Conservation (phyloP, 1,284 basidiomycete genomes). For the Leccinum cinnamomeum region DNA sequence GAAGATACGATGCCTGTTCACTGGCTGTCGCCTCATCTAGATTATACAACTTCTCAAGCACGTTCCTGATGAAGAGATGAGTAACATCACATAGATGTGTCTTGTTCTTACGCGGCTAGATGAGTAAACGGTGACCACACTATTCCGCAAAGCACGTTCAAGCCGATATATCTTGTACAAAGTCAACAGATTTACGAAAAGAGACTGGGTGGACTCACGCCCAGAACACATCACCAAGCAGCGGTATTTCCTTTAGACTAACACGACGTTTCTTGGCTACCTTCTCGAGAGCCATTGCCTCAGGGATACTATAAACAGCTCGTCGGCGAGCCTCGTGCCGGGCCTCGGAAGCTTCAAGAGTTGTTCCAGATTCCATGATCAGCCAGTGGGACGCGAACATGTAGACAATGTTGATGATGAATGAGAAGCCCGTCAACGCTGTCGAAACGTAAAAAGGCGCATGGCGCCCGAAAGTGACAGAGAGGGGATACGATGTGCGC, state of each 20-base stretch:
- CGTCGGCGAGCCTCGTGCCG: constrained; percentile 50
- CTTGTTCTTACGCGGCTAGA: constrained; percentile 60
- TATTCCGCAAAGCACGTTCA: constrained; percentile 74
- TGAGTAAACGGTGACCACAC: constrained; percentile 81
- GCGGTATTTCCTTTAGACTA: constrained; percentile 56
- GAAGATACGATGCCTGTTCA: constrained; percentile 65
- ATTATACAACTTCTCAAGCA: constrained; percentile 67
- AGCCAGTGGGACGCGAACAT: constrained; percentile 64
- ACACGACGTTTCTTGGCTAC: constrained; percentile 66
- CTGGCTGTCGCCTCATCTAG: constrained; percentile 63
- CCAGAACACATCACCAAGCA: constrained; percentile 80
- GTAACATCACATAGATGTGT: neutral
- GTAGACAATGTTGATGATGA: constrained; percentile 67
- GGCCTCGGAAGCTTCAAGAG: constrained; percentile 63
- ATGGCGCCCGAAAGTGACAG: constrained; percentile 62
- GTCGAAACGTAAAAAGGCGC: constrained; percentile 77
- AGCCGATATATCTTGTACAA: constrained; percentile 56
- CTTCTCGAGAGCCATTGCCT: constrained; percentile 62
- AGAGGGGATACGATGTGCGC: constrained; percentile 72
- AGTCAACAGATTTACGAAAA: constrained; percentile 12
- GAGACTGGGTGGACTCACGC: constrained; percentile 46
- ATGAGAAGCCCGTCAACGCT: constrained; percentile 59
- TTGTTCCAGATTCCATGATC: constrained; percentile 55
- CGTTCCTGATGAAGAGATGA: constrained; percentile 49
- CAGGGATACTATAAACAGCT: constrained; percentile 46